Conservation (phyloP, 2,329 filamentous ascomycete genomes). For the Bipolaris cookei region DNA sequence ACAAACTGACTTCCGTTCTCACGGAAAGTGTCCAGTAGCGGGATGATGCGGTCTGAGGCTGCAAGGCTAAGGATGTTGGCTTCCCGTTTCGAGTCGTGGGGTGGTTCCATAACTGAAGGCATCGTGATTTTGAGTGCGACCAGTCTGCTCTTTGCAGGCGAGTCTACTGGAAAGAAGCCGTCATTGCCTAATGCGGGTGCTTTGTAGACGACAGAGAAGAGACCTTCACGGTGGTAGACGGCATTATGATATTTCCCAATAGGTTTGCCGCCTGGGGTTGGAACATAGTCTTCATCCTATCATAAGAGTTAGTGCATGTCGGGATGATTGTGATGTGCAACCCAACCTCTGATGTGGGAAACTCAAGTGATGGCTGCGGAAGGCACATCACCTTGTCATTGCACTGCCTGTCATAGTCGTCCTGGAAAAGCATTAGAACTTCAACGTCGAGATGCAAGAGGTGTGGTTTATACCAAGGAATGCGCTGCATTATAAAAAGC, state of each 20-base stretch:
- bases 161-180: slow-evolving; percentile 37
- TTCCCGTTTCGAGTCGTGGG: slow-evolving; percentile 84
- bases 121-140: slow-evolving; percentile 87
- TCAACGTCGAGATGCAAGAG: neutral
- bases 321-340: neutral
- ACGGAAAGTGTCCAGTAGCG: slow-evolving; percentile 73
- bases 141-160: slow-evolving; percentile 37
- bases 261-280: slow-evolving; percentile 46
- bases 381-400: slow-evolving; percentile 30
- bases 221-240: slow-evolving; percentile 66
- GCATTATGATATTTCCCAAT: slow-evolving; percentile 65
- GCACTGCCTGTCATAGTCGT: slow-evolving; percentile 42
- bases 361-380: slow-evolving; percentile 27
- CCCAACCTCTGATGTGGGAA: slow-evolving; percentile 35
- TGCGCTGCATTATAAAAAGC: slow-evolving; percentile 65
- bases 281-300: slow-evolving; percentile 42
- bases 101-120: slow-evolving; percentile 73
- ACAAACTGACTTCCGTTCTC: slow-evolving; percentile 75
- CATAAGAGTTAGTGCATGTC: slow-evolving; percentile 3
- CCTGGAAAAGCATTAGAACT: slow-evolving; percentile 37
- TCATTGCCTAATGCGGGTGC: slow-evolving; percentile 55
- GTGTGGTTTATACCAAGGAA: slow-evolving; percentile 59
- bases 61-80: slow-evolving; percentile 72
- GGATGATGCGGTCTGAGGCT: slow-evolving; percentile 65
- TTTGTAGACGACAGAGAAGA: slow-evolving; percentile 85